Conservation (phyloP, 331 rosid genomes). For the Pyrus hybrid region DNA sequence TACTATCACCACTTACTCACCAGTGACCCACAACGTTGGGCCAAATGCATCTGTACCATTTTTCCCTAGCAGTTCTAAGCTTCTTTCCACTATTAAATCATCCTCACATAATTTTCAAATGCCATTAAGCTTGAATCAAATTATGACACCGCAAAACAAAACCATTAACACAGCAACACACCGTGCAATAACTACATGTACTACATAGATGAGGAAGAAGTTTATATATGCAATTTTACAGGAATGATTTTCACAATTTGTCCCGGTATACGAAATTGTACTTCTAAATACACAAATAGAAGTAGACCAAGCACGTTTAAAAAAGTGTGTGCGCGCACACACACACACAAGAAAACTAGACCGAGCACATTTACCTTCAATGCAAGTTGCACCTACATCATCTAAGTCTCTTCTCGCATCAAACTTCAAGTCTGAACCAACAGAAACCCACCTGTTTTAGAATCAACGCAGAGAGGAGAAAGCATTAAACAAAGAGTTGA, state of each 20-base stretch:
- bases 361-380: conserved; percentile 44
- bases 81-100: not conserved
- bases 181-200: not conserved
- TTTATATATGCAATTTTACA: not conserved
- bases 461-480: conserved; percentile 24
- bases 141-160: not conserved
- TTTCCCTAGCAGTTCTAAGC: not conserved
- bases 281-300: not conserved
- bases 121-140: not conserved
- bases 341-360: not conserved
- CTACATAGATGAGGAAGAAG: not conserved
- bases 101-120: not conserved
- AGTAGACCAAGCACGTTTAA: not conserved
- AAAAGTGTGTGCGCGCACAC: not conserved
- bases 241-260: not conserved
- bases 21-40: not conserved
- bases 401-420: conserved; percentile 98
- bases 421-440: conserved; percentile 99
- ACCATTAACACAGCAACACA: not conserved
- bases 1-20: not conserved
- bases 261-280: not conserved
- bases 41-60: not conserved
- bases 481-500: conserved; percentile 22
- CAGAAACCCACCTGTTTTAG: conserved; percentile 93
- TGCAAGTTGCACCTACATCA: conserved; percentile 69